phyloP scores from a whole-genome alignment of 768 basidiomycete species.

The Mycena albidolilacea region DNA sequence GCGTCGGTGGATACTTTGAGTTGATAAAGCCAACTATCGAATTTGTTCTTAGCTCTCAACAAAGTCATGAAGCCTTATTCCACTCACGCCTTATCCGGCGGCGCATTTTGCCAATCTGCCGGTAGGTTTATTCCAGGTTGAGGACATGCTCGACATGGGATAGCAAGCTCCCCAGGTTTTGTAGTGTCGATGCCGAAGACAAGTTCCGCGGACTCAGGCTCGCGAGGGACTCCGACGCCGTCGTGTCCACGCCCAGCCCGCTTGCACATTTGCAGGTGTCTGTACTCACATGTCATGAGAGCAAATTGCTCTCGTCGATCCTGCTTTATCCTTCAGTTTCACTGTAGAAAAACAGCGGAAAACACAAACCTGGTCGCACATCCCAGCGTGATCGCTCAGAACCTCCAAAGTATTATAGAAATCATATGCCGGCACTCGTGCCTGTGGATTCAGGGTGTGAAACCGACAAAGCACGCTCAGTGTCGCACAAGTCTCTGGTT shows the following conservation, averaged over 20 bases:
- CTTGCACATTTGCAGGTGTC: conserved; percentile 32
- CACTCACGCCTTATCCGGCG: no score
- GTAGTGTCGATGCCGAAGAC: no score
- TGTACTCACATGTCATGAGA: neutral
- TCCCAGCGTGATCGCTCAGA: neutral
- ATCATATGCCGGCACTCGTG: conserved; percentile 10
- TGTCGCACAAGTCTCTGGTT: conserved; percentile 42
- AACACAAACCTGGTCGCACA: neutral
- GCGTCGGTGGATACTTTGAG: no score
- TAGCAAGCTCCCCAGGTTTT: no score
- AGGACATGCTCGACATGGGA: no score
- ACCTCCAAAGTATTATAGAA: conserved; percentile 29
- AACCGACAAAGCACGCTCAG: conserved; percentile 40
- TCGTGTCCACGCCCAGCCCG: conserved; percentile 30
- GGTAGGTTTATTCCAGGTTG: no score
- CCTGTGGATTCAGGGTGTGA: conserved; percentile 40
- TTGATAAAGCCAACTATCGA: no score
- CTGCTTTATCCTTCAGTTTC: neutral
- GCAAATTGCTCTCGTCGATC: conserved; percentile 23
- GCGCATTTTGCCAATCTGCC: no score
- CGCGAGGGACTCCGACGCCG: neutral
- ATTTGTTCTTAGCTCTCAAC: no score
- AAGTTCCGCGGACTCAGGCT: neutral
- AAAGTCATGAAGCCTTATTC: no score
- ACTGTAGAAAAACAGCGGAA: neutral